Evolutionary conservation across 805 yeast species (phyloP), one percentile per base, ranked within the genome.

Genomic region (Kuraishia hungarica): DNA sequence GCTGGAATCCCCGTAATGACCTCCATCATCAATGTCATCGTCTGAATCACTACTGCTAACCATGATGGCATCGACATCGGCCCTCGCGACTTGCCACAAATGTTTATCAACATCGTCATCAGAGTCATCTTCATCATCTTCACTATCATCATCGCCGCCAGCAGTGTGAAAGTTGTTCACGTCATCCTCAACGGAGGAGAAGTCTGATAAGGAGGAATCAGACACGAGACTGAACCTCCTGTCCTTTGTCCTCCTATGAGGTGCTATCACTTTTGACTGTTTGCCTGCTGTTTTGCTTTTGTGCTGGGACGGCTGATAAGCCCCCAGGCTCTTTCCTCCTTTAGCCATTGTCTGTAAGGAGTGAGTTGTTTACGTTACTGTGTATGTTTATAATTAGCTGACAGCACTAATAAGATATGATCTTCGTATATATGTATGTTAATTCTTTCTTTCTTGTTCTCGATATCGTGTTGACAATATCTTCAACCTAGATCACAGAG

Each of bases 1-100:
- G 11, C 43, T 35, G 43, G 43, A 35, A 35, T 79, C 72, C 2
- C 67, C 64, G 17, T 66, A 64, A 19, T 66, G 66, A 13, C 71
- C 71, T 19, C 65, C 67, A 13, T 67, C 72, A 26, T 65, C 65
- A 2, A 6, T 10, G 10, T 61, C 67, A 28, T 67, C 69, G 29
- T 68, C 75, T 43, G 74, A 73, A 21, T 75, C 76, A 39, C 73
- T 52, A 61, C 70, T 5, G 55, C 47, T 48, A 57, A 53, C 66
- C 56, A 65, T 60, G 48, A 63, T 63, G 5, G 62, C 61, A 51
- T 63, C 58, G 58, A 61, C 57, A 49, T 64, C 62, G 20, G 56
- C 58, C 19, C 57, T 62, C 1, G 64, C 60, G 8, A 59, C 52
- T 26, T 54, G 46, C n/a, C 57, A 50, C 17, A 65, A 69, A 10